Evolutionary conservation across 2,329 filamentous ascomycete species (phyloP).

Genomic region (Talaromyces funiculosus): DNA sequence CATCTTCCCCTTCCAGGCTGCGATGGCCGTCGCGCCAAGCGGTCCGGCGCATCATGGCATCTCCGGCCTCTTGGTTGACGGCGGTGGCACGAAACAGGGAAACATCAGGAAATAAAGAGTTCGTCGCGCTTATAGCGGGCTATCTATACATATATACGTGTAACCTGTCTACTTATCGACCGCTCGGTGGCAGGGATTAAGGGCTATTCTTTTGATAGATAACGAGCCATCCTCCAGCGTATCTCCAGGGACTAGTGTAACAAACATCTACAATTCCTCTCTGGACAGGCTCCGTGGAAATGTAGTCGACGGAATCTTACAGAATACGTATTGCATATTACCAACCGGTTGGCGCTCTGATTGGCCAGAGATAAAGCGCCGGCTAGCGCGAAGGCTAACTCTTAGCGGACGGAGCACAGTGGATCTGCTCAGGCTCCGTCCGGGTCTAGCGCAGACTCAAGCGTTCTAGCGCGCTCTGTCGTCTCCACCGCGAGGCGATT

Average conservation of each 20-base stretch:
- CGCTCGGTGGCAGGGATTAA: not conserved
- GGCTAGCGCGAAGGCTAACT: constrained; percentile 7
- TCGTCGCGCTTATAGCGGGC: constrained; percentile 7
- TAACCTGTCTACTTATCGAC: not conserved
- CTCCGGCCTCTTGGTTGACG: not conserved
- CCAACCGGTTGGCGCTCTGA: constrained; percentile 4
- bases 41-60: not conserved
- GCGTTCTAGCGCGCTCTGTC: not conserved
- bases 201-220: not conserved
- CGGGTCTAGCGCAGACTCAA: not conserved
- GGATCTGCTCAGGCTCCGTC: not conserved
- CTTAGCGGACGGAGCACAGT: not conserved
- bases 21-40: not conserved
- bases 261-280: not conserved
- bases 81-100: not conserved
- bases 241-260: not conserved
- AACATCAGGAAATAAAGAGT: not conserved
- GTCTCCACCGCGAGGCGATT: not conserved
- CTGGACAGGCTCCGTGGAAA: not conserved
- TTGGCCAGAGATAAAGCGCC: constrained; percentile 25
- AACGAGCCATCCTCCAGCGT: not conserved
- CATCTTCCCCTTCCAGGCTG: not conserved
- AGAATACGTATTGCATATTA: not conserved
- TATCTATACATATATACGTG: constrained; percentile 1
- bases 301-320: not conserved